Conservation (phyloP, 768 basidiomycete species). For the Suillus ampliporus region DNA sequence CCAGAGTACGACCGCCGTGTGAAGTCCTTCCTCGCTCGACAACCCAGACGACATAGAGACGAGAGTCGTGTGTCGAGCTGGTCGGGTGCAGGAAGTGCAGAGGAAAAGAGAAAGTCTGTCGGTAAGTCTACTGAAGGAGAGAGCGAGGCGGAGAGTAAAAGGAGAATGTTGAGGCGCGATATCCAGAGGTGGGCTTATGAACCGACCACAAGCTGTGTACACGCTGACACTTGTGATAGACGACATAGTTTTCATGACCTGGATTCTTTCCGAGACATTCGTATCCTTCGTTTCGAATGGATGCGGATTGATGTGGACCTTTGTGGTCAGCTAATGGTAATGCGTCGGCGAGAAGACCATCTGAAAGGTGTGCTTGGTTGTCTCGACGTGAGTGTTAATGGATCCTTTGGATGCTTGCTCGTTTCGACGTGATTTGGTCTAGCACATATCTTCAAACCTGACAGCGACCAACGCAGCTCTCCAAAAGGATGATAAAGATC, state of each 20-base stretch:
- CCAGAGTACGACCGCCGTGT: conserved; percentile 43
- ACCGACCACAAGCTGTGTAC: conserved; percentile 6
- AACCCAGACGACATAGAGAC: conserved; percentile 8
- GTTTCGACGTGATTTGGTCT: conserved; percentile 9
- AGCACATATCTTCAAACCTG: conserved; percentile 60
- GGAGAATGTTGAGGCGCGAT: conserved; percentile 8
- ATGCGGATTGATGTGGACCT: conserved; percentile 84
- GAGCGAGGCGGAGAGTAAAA: conserved; percentile 15
- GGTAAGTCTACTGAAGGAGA: conserved; percentile 18
- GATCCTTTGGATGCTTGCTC: conserved; percentile 10
- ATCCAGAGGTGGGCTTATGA: conserved; percentile 8
- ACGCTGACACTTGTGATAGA: conserved; percentile 30
- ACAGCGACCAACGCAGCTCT: conserved; percentile 60
- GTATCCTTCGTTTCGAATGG: conserved; percentile 59
- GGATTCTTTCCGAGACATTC: conserved; percentile 50
- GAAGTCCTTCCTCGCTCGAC: conserved; percentile 23
- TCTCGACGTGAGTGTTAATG: conserved; percentile 49
- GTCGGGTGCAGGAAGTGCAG: conserved; percentile 42
- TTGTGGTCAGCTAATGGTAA: conserved; percentile 73
- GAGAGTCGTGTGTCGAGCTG: conserved; percentile 56
- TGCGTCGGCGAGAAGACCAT: conserved; percentile 71
- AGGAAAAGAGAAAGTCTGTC: conserved; percentile 17
- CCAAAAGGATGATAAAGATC: conserved; percentile 61
- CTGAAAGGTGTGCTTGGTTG: conserved; percentile 66
- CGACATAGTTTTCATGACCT: conserved; percentile 74